Conservation (phyloP, 768 basidiomycete genomes). For the Hirschioporus abietinus region DNA sequence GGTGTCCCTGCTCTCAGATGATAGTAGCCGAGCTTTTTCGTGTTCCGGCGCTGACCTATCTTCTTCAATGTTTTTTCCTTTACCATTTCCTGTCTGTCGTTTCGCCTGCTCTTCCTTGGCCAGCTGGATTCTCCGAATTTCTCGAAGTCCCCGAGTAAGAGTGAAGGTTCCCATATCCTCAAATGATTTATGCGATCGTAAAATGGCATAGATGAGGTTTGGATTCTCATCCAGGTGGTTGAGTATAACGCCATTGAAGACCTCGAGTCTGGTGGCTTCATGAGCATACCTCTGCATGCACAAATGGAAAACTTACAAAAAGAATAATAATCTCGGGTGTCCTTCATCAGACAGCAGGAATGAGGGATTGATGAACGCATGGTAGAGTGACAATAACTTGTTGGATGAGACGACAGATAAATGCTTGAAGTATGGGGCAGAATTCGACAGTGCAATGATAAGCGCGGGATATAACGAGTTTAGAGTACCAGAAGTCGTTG, state of each 20-base stretch:
- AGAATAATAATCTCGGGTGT: slow-evolving; percentile 88
- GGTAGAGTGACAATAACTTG: slow-evolving; percentile 82
- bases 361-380: slow-evolving; percentile 82
- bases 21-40: slow-evolving; percentile 66
- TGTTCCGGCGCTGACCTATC: slow-evolving; percentile 18
- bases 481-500: slow-evolving; percentile 77
- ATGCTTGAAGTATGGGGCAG: slow-evolving; percentile 80
- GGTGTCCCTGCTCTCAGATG: slow-evolving; percentile 39
- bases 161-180: slow-evolving; percentile 92
- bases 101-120: slow-evolving; percentile 64
- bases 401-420: slow-evolving; percentile 78
- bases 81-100: slow-evolving; percentile 18
- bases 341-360: slow-evolving; percentile 94
- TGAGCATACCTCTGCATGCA: slow-evolving; percentile 5
- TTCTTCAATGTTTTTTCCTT: slow-evolving; percentile 14
- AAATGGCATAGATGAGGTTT: slow-evolving; percentile 79
- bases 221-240: slow-evolving; percentile 80
- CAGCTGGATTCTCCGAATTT: slow-evolving; percentile 70
- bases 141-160: slow-evolving; percentile 75
- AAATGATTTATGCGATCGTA: slow-evolving; percentile 80
- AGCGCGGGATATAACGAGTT: slow-evolving; percentile 89
- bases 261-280: slow-evolving; percentile 61
- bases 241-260: slow-evolving; percentile 81
- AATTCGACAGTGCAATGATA: slow-evolving; percentile 84
- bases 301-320: slow-evolving; percentile 53